A percentile compares a stretch with the other conserved stretches of the same genome.
Evolutionary conservation across 129 eudicot genomes (phyloP).

Genomic region (Cynara cardunculus): DNA sequence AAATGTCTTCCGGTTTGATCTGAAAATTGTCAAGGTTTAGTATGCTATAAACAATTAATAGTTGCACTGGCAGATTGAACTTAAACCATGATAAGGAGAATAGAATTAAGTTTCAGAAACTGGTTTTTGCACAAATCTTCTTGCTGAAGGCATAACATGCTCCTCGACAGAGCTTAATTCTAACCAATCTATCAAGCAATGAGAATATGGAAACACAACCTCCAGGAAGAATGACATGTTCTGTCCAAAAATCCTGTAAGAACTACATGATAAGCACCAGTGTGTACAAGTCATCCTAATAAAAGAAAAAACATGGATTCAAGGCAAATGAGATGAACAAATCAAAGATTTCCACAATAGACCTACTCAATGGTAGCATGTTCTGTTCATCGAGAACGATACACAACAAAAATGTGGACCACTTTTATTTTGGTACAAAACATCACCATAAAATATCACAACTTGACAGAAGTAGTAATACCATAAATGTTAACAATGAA

Average conservation of each 20-base stretch:
- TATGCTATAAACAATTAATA: background rate
- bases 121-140: too few relatives aligned
- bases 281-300: background rate
- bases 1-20: background rate
- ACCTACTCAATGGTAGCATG: background rate
- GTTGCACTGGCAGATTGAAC: too few relatives aligned
- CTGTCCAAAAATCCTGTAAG: too few relatives aligned
- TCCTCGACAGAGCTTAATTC: too few relatives aligned
- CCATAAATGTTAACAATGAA: slow-evolving; percentile 10
- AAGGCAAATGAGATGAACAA: slow-evolving; percentile 4
- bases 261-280: too few relatives aligned
- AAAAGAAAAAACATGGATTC: background rate
- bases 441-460: background rate
- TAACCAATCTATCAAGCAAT: too few relatives aligned
- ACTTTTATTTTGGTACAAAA: background rate
- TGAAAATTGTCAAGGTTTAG: background rate
- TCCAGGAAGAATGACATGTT: too few relatives aligned
- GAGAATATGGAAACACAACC: too few relatives aligned
- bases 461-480: slow-evolving; percentile 8
- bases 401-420: background rate
- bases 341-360: too few relatives aligned
- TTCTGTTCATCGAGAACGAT: background rate
- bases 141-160: too few relatives aligned
- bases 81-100: too few relatives aligned
- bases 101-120: too few relatives aligned